Evolutionary conservation across 139 green algal genomes (phyloP), one percentile per base, ranked within the genome.

Genomic region (Chlorella sp.): DNA sequence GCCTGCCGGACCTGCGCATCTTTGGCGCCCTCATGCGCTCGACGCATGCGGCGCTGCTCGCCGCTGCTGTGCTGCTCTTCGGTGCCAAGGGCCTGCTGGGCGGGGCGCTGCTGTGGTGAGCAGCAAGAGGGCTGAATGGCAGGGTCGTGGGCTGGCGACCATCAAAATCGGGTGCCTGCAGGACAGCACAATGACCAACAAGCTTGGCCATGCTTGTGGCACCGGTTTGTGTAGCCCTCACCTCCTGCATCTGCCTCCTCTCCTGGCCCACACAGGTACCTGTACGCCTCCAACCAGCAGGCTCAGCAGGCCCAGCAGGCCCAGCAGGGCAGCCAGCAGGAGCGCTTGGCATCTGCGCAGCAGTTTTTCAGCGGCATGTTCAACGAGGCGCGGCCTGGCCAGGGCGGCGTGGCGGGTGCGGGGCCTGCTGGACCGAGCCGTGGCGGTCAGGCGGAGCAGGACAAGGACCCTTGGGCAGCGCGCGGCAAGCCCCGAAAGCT

Each of bases 251-350:
- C n/a, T n/a, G n/a, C n/a, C n/a, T n/a, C n/a, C n/a, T n/a, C n/a
- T n/a, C n/a, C n/a, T n/a, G n/a, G 44, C 44, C 6, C 44, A 6
- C 44, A 9, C 51, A 60, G 51, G 51, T 60, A 60, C 51, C 15
- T 60, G 51, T 60, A 60, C 13, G 51, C 51, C 12, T 60, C 51
- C 51, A 60, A 15, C 81, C 86, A 90, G 75, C 84, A 91, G 86
- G 81, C 87, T 60, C 88, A 90, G 88, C 87, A 92, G 88, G 88
- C 88, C 87, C 88, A 92, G 88, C 88, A 92, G 87, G 88, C 83
- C 83, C 87, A 90, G 87, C 87, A 91, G 36, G 13, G 41, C 47
- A 80, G 30, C 36, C 76, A 71, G 36, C 57, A 62, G 55, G 26
- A 47, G 74, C 74, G 32, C 51, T 30, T 51, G 57, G 76, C 57